Evolutionary conservation across 2,329 filamentous ascomycete genomes (phyloP).

Genomic region (Diaporthe amygdali): DNA sequence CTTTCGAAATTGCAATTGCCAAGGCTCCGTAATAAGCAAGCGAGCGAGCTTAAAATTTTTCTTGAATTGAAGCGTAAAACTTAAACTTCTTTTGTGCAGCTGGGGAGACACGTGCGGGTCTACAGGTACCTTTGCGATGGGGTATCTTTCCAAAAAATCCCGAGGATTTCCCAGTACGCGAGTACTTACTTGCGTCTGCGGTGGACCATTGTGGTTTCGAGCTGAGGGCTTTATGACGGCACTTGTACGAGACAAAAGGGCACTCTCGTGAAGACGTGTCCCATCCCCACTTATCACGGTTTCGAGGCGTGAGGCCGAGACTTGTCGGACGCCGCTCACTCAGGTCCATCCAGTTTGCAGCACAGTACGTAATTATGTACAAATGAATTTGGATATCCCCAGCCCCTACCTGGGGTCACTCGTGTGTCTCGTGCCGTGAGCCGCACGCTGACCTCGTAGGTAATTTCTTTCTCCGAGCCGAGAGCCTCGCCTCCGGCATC

Average conservation of each 20-base stretch:
- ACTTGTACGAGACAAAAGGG: background rate
- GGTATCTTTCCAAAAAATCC: background rate
- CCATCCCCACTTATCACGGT: background rate
- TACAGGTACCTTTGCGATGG: background rate
- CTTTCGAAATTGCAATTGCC: constrained; percentile 3
- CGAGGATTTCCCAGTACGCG: constrained; percentile 5
- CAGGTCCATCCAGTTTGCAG: background rate
- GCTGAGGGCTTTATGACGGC: background rate
- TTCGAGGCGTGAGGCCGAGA: background rate
- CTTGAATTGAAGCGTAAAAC: constrained; percentile 19
- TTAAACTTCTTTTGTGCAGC: background rate
- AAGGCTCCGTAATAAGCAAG: constrained; percentile 17
- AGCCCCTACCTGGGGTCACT: background rate
- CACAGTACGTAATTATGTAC: background rate
- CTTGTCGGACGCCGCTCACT: too few relatives aligned
- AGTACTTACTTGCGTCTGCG: background rate
- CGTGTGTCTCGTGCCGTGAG: background rate
- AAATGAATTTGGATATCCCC: background rate
- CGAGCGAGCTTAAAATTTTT: constrained; percentile 26
- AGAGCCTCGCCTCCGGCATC: constrained; percentile 2
- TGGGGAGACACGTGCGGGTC: background rate
- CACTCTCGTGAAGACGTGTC: background rate
- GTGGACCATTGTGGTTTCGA: background rate
- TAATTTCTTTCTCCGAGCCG: constrained; percentile 12
- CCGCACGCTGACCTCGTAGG: background rate